phyloP scores from a whole-genome alignment of 257 asterid genomes.

The Gynochthodes officinalis region DNA sequence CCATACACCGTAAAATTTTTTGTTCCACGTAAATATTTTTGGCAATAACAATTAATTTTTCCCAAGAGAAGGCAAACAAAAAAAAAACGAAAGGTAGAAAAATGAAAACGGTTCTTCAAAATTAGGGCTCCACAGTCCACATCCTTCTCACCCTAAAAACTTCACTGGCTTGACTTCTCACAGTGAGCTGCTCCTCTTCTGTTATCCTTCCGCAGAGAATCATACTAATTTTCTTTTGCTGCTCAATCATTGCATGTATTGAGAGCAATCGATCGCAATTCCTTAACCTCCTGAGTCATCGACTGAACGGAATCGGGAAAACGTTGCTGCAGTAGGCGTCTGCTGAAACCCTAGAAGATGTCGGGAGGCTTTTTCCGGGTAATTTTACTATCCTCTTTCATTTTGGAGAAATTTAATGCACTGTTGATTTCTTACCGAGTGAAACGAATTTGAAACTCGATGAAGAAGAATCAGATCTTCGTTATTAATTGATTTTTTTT shows the following conservation, averaged over 20 bases:
- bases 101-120: not conserved
- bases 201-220: not conserved
- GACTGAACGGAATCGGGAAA: not conserved
- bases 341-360: constrained; percentile 71
- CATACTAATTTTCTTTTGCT: not conserved
- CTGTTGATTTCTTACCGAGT: not conserved
- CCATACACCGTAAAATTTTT: no score
- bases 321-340: not conserved
- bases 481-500: not conserved
- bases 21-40: no score
- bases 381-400: constrained; percentile 8
- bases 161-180: not conserved
- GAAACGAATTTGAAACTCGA: not conserved
- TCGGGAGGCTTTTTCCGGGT: constrained; percentile 98
- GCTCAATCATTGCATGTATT: not conserved
- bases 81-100: not conserved
- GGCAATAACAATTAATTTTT: not conserved
- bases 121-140: constrained; percentile 9
- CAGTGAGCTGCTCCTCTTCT: not conserved
- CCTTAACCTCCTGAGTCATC: not conserved
- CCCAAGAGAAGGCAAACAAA: not conserved
- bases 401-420: not conserved
- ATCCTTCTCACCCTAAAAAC: not conserved
- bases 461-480: constrained; percentile 6
- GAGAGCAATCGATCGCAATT: not conserved